A percentile compares a stretch with the other conserved stretches of the same genome.
Evolutionary conservation across 163 green algal species (phyloP).

Genomic region (Botryococcus braunii): DNA sequence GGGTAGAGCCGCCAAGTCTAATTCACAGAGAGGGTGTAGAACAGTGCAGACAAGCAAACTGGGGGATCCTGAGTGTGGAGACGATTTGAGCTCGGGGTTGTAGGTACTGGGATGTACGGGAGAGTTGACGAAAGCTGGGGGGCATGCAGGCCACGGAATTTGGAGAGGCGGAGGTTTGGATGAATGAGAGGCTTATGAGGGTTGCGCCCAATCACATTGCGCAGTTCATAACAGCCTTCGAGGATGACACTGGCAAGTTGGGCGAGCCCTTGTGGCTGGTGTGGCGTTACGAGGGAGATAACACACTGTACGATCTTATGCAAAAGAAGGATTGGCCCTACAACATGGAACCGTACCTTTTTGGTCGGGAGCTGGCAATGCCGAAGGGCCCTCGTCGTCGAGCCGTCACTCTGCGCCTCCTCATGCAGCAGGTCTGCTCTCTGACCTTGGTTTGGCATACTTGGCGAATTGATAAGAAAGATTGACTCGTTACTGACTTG

Average conservation of each 20-base stretch:
- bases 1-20: too few relatives aligned
- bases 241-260: slow-evolving; percentile 29
- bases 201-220: slow-evolving; percentile 41
- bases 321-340: slow-evolving; percentile 67
- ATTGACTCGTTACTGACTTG: too few relatives aligned
- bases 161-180: slow-evolving; percentile 88
- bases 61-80: too few relatives aligned
- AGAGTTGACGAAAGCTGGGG: neutral
- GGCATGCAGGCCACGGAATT: slow-evolving; percentile 78
- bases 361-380: slow-evolving; percentile 64
- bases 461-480: too few relatives aligned
- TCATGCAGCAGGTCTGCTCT: slow-evolving; percentile 32
- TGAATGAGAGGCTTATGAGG: slow-evolving; percentile 85
- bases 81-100: too few relatives aligned
- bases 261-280: slow-evolving; percentile 21
- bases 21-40: too few relatives aligned
- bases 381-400: slow-evolving; percentile 35
- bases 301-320: slow-evolving; percentile 74
- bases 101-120: too few relatives aligned
- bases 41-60: too few relatives aligned
- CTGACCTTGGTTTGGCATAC: too few relatives aligned
- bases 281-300: slow-evolving; percentile 82
- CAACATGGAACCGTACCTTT: slow-evolving; percentile 72
- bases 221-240: slow-evolving; percentile 76
- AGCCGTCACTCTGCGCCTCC: slow-evolving; percentile 20